Percentiles rank a stretch among this genome's conserved stretches.
These are phyloP conservation scores for Bidens hawaiensis DNA, from an alignment of 140 eudicot genomes.

Conservation along the genomic window DNA sequence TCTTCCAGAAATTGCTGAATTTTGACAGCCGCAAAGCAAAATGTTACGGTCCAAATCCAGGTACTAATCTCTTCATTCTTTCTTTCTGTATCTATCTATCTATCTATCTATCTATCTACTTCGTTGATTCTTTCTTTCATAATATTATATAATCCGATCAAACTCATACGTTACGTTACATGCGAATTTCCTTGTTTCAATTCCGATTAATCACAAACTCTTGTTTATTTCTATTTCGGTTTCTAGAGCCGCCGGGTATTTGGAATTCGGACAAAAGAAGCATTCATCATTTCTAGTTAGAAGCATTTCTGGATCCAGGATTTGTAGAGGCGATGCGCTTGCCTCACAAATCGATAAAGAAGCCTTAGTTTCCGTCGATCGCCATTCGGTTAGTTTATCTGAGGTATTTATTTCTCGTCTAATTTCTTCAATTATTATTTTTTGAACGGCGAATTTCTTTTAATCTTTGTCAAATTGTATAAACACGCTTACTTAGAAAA, in stretches of 20 bases:
- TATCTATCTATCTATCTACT: no score
- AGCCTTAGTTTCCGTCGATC: slow-evolving; percentile 45
- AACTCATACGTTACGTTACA: slow-evolving; percentile 1
- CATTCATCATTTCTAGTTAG: slow-evolving; percentile 37
- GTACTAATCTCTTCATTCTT: slow-evolving; percentile 23
- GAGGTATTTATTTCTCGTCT: slow-evolving; percentile 38
- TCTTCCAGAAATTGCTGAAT: slow-evolving; percentile 41
- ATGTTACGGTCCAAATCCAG: slow-evolving; percentile 46
- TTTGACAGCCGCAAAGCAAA: slow-evolving; percentile 22
- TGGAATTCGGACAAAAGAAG: slow-evolving; percentile 47
- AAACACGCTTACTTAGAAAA: no score
- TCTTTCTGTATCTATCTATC: background rate
- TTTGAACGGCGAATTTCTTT: no score
- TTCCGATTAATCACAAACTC: background rate
- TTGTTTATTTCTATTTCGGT: slow-evolving; percentile 44
- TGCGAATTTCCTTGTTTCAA: background rate
- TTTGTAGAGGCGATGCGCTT: slow-evolving; percentile 68
- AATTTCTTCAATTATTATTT: background rate
- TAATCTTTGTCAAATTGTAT: no score
- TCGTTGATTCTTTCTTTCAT: no score
- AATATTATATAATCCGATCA: background rate
- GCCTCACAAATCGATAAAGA: slow-evolving; percentile 45
- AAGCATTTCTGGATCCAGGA: slow-evolving; percentile 52
- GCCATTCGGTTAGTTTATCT: slow-evolving; percentile 33
- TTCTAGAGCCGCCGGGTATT: no score